A percentile compares a stretch with the other conserved stretches of the same genome.
Evolutionary conservation across 208 protist genomes (phyloP).

Genomic region (Crithidia fasciculata): DNA sequence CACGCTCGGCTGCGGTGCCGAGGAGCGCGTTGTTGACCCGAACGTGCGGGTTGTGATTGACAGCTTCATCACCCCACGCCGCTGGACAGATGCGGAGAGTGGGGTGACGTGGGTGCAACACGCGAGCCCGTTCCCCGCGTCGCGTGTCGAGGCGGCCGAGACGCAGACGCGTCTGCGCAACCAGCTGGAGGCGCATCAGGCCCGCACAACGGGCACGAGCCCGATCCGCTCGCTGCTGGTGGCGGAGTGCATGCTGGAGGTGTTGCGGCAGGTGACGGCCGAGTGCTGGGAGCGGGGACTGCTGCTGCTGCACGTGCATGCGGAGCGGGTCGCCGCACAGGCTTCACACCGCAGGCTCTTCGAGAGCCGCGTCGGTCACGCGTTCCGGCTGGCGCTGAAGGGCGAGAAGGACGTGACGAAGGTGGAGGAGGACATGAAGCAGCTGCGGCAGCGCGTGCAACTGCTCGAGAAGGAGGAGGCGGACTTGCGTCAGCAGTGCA

Average conservation of each 20-base stretch:
- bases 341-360: constrained; percentile 80
- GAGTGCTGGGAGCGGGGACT: constrained; percentile 89
- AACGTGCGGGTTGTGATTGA: constrained; percentile 88
- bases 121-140: constrained; percentile 68
- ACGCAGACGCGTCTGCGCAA: constrained; percentile 59
- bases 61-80: constrained; percentile 81
- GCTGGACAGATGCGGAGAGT: constrained; percentile 61
- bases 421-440: constrained; percentile 66
- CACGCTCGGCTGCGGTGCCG: constrained; percentile 35
- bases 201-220: constrained; percentile 65
- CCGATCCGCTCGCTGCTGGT: constrained; percentile 77
- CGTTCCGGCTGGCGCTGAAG: constrained; percentile 85
- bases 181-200: constrained; percentile 25
- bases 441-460: constrained; percentile 47
- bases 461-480: constrained; percentile 70
- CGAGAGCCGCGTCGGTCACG: constrained; percentile 87
- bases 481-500: constrained; percentile 59
- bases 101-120: constrained; percentile 86
- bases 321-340: constrained; percentile 79
- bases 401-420: constrained; percentile 82
- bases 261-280: constrained; percentile 82
- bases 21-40: constrained; percentile 56
- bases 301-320: constrained; percentile 81
- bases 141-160: constrained; percentile 76
- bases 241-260: constrained; percentile 88